These are phyloP conservation scores for Verticillium klebahnii DNA, from an alignment of 2,329 filamentous ascomycete species.

Conservation along the genomic window DNA sequence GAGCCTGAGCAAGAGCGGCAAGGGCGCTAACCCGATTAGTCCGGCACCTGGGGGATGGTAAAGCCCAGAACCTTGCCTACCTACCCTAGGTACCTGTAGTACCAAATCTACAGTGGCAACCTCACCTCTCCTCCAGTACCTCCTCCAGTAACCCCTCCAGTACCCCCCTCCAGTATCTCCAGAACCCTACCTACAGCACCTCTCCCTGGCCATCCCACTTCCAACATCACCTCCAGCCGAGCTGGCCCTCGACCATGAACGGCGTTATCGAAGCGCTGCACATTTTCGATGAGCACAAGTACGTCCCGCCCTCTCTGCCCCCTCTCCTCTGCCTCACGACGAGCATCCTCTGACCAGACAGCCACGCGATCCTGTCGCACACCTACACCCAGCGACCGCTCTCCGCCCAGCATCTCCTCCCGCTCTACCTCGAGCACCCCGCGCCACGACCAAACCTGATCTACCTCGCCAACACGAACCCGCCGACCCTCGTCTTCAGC, in stretches of 20 bases:
- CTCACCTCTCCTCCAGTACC: too few species aligned
- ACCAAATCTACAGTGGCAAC: too few species aligned
- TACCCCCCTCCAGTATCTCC: too few species aligned
- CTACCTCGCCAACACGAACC: constrained; percentile 76
- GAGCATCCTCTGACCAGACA: constrained; percentile 32
- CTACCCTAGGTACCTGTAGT: too few species aligned
- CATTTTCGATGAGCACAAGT: constrained; percentile 96
- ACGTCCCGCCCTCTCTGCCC: constrained; percentile 22
- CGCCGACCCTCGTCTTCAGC: constrained; percentile 84
- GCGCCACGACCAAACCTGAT: constrained; percentile 79
- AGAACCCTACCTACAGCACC: too few species aligned
- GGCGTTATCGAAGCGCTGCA: constrained; percentile 92
- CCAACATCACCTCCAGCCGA: constrained; percentile 12
- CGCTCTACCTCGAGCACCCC: constrained; percentile 81
- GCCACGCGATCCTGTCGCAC: constrained; percentile 82
- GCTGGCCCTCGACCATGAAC: constrained; percentile 57
- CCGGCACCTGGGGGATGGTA: too few species aligned
- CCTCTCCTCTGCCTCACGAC: constrained; percentile 46
- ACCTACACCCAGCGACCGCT: constrained; percentile 80
- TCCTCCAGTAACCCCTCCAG: background rate
- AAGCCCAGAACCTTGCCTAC: too few species aligned
- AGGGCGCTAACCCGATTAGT: too few species aligned
- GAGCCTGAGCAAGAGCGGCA: too few species aligned
- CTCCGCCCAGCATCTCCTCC: constrained; percentile 69
- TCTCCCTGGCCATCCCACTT: background rate